A percentile compares a stretch with the other conserved stretches of the same genome.
phyloP scores from a whole-genome alignment of 2,329 filamentous ascomycete species.

The Aspergillus arachidicola region DNA sequence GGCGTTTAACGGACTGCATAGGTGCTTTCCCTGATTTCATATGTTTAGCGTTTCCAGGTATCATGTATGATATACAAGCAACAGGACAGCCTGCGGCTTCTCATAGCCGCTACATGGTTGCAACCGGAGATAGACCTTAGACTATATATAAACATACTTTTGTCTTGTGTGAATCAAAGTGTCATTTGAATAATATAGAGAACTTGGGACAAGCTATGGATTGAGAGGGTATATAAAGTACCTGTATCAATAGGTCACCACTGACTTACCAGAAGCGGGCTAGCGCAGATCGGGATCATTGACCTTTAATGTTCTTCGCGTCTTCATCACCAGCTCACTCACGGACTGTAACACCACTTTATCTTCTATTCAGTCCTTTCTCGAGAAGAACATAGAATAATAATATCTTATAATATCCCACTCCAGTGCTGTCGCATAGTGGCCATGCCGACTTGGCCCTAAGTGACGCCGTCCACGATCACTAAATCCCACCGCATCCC shows the following conservation, averaged over 20 bases:
- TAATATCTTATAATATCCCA: not conserved
- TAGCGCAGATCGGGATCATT: not conserved
- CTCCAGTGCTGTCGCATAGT: not conserved
- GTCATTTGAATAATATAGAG: too few species aligned
- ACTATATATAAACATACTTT: not conserved
- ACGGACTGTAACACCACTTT: not conserved
- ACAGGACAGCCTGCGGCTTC: not conserved
- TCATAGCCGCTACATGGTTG: not conserved
- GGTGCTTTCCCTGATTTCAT: not conserved
- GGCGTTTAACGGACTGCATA: conserved; percentile 10
- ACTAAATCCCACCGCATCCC: conserved; percentile 2
- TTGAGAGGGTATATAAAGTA: not conserved
- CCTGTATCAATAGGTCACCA: not conserved
- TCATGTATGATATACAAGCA: not conserved
- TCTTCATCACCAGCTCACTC: not conserved
- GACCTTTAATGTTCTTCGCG: not conserved
- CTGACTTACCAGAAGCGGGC: not conserved
- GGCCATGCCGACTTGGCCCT: not conserved
- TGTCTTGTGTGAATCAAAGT: not conserved
- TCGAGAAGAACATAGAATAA: not conserved
- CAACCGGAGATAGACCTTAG: not conserved
- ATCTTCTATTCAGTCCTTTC: not conserved
- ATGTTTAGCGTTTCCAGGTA: not conserved
- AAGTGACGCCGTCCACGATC: not conserved
- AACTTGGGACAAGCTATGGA: not conserved